A percentile compares a stretch with the other conserved stretches of the same genome.
phyloP scores from a whole-genome alignment of 768 basidiomycete species.

The Infundibulicybe gibba region DNA sequence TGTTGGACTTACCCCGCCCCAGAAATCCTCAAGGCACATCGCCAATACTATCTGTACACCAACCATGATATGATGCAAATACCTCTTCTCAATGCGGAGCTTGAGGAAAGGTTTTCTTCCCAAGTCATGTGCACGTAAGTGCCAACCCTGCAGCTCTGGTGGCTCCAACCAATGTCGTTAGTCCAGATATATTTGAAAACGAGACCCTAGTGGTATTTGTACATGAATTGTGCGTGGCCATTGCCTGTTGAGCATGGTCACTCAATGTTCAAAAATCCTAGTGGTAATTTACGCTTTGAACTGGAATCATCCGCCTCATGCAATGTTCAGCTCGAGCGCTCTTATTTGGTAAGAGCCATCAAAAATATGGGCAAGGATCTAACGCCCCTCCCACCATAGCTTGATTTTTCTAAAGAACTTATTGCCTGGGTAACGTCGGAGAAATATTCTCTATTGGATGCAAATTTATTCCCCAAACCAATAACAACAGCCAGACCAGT shows the following conservation, averaged over 20 bases:
- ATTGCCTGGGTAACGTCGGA: constrained; percentile 70
- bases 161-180: constrained; percentile 22
- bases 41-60: constrained; percentile 80
- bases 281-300: constrained; percentile 86
- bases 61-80: constrained; percentile 77
- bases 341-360: constrained; percentile 64
- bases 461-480: constrained; percentile 77
- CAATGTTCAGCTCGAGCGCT: constrained; percentile 75
- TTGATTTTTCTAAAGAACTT: constrained; percentile 80
- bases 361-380: background rate
- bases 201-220: constrained; percentile 81
- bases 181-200: constrained; percentile 74
- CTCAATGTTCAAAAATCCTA: constrained; percentile 22
- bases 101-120: constrained; percentile 71
- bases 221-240: constrained; percentile 91
- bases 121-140: constrained; percentile 91
- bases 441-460: constrained; percentile 76
- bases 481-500: constrained; percentile 28
- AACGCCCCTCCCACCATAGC: constrained; percentile 35
- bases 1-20: too few relatives aligned
- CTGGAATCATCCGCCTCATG: constrained; percentile 69
- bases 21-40: constrained; percentile 88
- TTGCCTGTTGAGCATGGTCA: background rate
- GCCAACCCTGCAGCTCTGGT: background rate
- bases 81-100: constrained; percentile 62